A percentile compares a stretch with the other conserved stretches of the same genome.
Conservation (phyloP, 495 filamentous ascomycete species). For the Penicillium coffeae region DNA sequence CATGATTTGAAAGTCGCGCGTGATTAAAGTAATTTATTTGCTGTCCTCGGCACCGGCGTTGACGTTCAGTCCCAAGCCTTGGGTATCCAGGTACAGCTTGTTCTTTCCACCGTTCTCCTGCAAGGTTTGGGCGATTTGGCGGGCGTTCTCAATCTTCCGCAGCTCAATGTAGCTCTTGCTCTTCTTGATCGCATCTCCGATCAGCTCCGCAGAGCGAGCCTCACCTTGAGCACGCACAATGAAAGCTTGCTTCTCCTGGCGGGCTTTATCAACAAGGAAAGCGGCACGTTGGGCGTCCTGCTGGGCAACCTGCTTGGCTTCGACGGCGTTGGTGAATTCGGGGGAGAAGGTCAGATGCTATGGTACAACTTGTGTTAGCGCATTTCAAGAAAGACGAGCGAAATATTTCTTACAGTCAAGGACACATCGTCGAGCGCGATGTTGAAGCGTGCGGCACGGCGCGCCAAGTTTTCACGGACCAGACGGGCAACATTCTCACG, state of each 20-base stretch:
- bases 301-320: constrained; percentile 98
- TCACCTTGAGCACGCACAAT: constrained; percentile 99
- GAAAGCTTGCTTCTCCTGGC: constrained; percentile 98
- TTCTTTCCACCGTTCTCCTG: constrained; percentile 86
- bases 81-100: constrained; percentile 87
- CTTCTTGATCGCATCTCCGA: constrained; percentile 99
- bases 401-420: constrained; percentile 71
- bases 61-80: constrained; percentile 89
- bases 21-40: constrained; percentile 35
- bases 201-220: constrained; percentile 94
- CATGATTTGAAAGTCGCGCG: constrained; percentile 31
- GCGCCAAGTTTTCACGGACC: constrained; percentile 87
- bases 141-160: constrained; percentile 94
- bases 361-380: constrained; percentile 1
- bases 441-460: constrained; percentile 91
- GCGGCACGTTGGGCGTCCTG: constrained; percentile 97
- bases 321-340: constrained; percentile 97
- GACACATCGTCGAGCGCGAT: constrained; percentile 97
- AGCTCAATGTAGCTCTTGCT: constrained; percentile 93
- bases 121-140: constrained; percentile 75
- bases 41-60: constrained; percentile 42
- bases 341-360: constrained; percentile 98
- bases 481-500: constrained; percentile 91
- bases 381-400: neutral
- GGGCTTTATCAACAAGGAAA: constrained; percentile 97